phyloP scores from a whole-genome alignment of 192 early-diverging fungal species.

The Coemansia sp. region DNA sequence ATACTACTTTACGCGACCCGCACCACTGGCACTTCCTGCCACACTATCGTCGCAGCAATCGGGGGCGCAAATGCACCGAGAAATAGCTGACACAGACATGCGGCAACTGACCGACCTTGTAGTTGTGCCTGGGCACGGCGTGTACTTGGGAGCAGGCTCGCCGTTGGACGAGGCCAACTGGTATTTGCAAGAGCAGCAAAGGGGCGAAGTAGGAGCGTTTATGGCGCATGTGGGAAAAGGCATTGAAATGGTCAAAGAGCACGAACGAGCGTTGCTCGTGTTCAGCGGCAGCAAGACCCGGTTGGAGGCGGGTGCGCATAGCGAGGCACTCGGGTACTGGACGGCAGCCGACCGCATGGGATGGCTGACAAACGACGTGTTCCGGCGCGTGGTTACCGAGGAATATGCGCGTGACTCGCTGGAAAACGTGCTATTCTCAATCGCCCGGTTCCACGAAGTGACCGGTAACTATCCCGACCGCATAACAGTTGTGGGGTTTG shows the following conservation, averaged over 20 bases:
- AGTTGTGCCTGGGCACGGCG: constrained; percentile 51
- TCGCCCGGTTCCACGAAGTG: constrained; percentile 55
- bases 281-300: constrained; percentile 55
- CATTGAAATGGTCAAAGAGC: constrained; percentile 39
- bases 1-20: constrained; percentile 52
- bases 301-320: constrained; percentile 36
- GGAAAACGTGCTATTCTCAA: constrained; percentile 56
- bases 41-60: constrained; percentile 26
- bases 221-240: constrained; percentile 53
- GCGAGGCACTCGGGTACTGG: constrained; percentile 58
- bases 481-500: constrained; percentile 7
- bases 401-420: constrained; percentile 58
- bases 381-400: constrained; percentile 51
- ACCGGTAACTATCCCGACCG: constrained; percentile 30
- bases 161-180: constrained; percentile 48
- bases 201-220: constrained; percentile 44
- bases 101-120: constrained; percentile 49
- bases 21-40: constrained; percentile 28
- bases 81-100: constrained; percentile 25
- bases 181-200: constrained; percentile 47
- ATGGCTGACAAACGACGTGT: constrained; percentile 43
- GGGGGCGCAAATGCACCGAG: constrained; percentile 5
- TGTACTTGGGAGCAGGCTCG: constrained; percentile 43
- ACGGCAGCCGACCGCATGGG: constrained; percentile 47
- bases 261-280: constrained; percentile 44